phyloP scores from a whole-genome alignment of 768 basidiomycete species.

The Suillus clintonianus region DNA sequence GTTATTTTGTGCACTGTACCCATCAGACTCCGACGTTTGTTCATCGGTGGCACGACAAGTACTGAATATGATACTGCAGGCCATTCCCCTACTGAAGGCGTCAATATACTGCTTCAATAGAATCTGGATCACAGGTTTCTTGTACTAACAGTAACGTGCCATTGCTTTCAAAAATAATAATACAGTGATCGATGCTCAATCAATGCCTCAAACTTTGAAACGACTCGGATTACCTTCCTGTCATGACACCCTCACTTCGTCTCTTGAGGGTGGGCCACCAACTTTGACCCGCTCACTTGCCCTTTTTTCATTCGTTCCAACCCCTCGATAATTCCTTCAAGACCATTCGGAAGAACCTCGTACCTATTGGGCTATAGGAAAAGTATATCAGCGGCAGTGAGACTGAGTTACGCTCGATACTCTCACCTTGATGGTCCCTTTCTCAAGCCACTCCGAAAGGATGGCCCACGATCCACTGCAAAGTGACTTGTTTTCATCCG shows the following conservation, averaged over 20 bases:
- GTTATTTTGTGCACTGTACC: no score
- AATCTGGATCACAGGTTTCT: no score
- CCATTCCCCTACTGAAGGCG: no score
- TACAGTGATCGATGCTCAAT: neutral
- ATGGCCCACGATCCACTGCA: constrained; percentile 18
- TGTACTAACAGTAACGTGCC: no score
- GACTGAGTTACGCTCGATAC: neutral
- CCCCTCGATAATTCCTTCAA: constrained; percentile 38
- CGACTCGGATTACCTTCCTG: neutral
- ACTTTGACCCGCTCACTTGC: constrained; percentile 45
- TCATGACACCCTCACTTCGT: constrained; percentile 17
- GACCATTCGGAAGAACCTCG: constrained; percentile 44
- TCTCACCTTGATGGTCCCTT: constrained; percentile 26
- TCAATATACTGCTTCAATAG: no score
- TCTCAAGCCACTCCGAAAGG: constrained; percentile 26
- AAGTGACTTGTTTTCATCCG: constrained; percentile 16
- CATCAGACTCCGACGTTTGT: no score
- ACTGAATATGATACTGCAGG: no score
- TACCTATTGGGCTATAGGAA: constrained; percentile 37
- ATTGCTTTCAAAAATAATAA: neutral
- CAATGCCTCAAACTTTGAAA: neutral
- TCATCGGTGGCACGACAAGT: no score
- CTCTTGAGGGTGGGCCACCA: constrained; percentile 44
- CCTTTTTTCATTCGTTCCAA: constrained; percentile 37
- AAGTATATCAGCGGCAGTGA: neutral